Evolutionary conservation across 352 stramenopile genomes (phyloP).

Genomic region (Pythium utonaiense): DNA sequence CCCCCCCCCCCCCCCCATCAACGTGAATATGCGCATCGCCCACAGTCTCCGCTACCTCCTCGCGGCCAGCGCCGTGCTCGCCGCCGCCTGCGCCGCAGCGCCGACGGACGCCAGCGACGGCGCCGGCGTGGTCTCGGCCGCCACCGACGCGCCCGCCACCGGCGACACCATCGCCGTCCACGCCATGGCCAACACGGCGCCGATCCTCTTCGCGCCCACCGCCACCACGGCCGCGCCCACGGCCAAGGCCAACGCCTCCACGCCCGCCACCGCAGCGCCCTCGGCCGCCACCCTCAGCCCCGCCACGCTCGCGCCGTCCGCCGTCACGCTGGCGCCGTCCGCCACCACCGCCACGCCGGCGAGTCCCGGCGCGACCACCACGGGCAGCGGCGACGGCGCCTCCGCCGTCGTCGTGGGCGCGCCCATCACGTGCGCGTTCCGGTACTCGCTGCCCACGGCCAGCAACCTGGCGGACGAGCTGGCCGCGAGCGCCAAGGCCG

Average conservation of each 20-base stretch:
- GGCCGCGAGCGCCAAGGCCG: constrained; percentile 9
- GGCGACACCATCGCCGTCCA: constrained; percentile 7
- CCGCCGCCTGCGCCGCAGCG: constrained; percentile 10
- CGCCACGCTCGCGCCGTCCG: not conserved
- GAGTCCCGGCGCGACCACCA: too few species aligned
- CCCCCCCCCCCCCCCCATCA: not conserved
- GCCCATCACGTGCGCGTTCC: constrained; percentile 25
- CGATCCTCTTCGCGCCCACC: constrained; percentile 2
- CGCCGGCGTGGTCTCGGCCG: constrained; percentile 4
- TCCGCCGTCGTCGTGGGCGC: constrained; percentile 1
- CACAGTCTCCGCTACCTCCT: constrained; percentile 13
- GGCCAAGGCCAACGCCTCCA: too few species aligned
- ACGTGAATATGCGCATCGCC: constrained; percentile 15
- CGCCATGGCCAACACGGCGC: constrained; percentile 13
- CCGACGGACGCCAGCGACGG: not conserved
- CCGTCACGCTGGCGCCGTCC: not conserved
- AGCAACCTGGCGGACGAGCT: constrained; percentile 25
- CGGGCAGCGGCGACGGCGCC: constrained; percentile 4
- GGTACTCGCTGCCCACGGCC: constrained; percentile 23
- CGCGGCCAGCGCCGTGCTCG: not conserved
- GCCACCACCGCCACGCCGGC: not conserved
- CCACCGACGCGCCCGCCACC: not conserved
- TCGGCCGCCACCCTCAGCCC: too few species aligned
- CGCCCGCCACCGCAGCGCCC: too few species aligned
- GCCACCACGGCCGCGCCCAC: not conserved